Conservation (phyloP, 805 yeast species). For the Metschnikowia noctiluminum region DNA sequence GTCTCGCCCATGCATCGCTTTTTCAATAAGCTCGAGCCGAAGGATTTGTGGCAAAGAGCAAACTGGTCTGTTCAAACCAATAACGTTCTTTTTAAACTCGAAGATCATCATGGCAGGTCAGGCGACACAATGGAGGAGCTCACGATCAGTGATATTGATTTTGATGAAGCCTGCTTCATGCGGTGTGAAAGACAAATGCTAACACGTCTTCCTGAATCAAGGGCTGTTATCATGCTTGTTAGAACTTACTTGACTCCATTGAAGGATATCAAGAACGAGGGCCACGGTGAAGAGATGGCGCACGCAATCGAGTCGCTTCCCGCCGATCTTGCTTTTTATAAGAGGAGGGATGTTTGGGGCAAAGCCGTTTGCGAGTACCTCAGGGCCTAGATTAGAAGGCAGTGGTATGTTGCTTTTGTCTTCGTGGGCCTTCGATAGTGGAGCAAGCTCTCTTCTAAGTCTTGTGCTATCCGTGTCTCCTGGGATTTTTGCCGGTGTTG, state of each 20-base stretch:
- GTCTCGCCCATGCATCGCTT: slow-evolving; percentile 64
- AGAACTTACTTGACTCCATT: slow-evolving; percentile 36
- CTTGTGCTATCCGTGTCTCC: too few species aligned
- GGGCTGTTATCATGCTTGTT: slow-evolving; percentile 36
- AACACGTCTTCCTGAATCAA: slow-evolving; percentile 33
- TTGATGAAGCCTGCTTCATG: slow-evolving; percentile 31
- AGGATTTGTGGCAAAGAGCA: slow-evolving; percentile 56
- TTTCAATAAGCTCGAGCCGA: slow-evolving; percentile 52
- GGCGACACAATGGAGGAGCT: slow-evolving; percentile 33
- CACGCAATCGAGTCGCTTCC: slow-evolving; percentile 37
- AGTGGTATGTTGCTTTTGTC: slow-evolving; percentile 22
- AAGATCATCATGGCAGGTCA: slow-evolving; percentile 39
- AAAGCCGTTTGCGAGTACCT: slow-evolving; percentile 34
- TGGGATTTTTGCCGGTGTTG: too few species aligned
- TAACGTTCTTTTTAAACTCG: slow-evolving; percentile 44
- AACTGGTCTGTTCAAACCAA: slow-evolving; percentile 74
- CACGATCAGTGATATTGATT: slow-evolving; percentile 35
- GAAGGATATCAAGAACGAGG: slow-evolving; percentile 28
- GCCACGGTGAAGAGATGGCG: slow-evolving; percentile 27
- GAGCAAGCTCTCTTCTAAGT: neutral
- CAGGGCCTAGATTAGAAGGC: neutral
- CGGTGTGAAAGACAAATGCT: slow-evolving; percentile 38
- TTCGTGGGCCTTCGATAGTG: neutral
- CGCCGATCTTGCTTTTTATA: slow-evolving; percentile 36
- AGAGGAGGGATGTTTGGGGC: slow-evolving; percentile 37